Conservation (phyloP, 441 rosid species). For the Gossypium schwendimanii region DNA sequence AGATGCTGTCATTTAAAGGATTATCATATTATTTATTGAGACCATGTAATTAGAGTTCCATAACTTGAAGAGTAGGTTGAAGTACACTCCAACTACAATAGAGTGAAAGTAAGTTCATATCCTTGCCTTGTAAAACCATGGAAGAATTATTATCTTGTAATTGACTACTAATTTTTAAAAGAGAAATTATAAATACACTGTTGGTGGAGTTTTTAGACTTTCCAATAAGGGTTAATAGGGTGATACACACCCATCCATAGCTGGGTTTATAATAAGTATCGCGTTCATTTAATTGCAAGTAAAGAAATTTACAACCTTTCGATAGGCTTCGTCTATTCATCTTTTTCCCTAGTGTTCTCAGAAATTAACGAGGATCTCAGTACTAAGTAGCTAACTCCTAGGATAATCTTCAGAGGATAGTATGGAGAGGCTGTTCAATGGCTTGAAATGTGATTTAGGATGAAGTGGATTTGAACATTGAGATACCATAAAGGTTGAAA, state of each 20-base stretch:
- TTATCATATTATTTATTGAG: not conserved
- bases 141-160: not conserved
- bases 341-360: not conserved
- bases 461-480: not conserved
- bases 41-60: not conserved
- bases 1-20: not conserved
- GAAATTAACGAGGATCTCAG: not conserved
- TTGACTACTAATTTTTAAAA: not conserved
- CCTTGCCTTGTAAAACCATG: not conserved
- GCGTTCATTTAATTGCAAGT: not conserved
- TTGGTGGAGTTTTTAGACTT: not conserved
- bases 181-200: not conserved
- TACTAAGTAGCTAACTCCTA: not conserved
- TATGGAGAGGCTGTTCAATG: not conserved
- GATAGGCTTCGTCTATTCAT: not conserved
- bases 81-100: not conserved
- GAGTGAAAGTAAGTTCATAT: not conserved
- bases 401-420: not conserved
- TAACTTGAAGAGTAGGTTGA: not conserved
- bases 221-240: not conserved
- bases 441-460: not conserved
- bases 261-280: not conserved
- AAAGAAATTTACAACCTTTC: not conserved
- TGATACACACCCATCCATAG: not conserved
- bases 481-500: not conserved